Conservation (phyloP, 345 rosid genomes). For the Corymbia maculata region DNA sequence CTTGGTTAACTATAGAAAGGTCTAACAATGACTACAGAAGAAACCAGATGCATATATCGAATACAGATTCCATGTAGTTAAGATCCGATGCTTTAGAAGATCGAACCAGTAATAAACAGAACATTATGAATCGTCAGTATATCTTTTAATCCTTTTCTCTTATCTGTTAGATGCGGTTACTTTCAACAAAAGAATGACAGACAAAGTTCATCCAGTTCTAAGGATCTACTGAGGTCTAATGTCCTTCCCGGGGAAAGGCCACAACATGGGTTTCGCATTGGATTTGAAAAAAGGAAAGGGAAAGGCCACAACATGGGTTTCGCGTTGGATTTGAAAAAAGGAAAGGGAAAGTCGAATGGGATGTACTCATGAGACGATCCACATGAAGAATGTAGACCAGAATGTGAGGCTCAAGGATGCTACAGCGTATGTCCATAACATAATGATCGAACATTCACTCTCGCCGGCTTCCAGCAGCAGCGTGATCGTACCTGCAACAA, state of each 20-base stretch:
- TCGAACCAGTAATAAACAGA: not conserved
- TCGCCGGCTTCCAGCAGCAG: constrained; percentile 18
- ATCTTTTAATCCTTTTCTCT: not conserved
- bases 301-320: not conserved
- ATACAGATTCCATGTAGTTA: not conserved
- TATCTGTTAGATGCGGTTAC: not conserved
- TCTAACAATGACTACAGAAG: not conserved
- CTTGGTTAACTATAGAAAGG: not conserved
- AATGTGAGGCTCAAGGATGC: constrained; percentile 14
- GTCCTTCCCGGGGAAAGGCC: not conserved
- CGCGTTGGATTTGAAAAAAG: not conserved
- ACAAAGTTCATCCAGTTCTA: not conserved
- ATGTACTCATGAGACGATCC: constrained; percentile 9
- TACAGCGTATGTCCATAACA: constrained; percentile 24
- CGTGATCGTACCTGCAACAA: constrained; percentile 16
- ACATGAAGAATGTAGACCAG: constrained; percentile 25
- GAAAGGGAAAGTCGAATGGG: not conserved
- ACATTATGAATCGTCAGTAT: not conserved
- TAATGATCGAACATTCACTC: constrained; percentile 24
- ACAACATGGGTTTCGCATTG: not conserved
- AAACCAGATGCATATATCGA: not conserved
- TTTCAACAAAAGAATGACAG: not conserved
- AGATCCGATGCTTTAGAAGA: not conserved
- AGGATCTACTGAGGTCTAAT: not conserved
- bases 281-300: not conserved